A percentile compares a stretch with the other conserved stretches of the same genome.
phyloP scores from a whole-genome alignment of 1,284 basidiomycete genomes.

The Trametes polyzona region DNA sequence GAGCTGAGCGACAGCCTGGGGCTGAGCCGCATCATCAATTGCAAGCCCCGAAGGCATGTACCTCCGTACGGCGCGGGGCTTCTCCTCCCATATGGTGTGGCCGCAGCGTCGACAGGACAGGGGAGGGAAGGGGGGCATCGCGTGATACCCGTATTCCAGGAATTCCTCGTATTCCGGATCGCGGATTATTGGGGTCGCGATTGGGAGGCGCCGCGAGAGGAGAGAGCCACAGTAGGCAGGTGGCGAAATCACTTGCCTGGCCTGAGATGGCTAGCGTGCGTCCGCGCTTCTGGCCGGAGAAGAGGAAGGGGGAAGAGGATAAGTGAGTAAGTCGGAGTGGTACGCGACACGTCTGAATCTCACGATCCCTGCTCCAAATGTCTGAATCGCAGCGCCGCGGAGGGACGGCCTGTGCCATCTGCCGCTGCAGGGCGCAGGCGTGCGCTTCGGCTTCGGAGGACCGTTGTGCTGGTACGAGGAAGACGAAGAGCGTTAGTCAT shows the following conservation, averaged over 20 bases:
- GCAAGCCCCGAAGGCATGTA: background rate
- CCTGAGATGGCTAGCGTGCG: constrained; percentile 9
- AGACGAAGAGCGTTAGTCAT: background rate
- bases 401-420: background rate
- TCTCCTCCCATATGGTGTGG: constrained; percentile 7
- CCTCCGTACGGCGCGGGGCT: constrained; percentile 1
- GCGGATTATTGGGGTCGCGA: background rate
- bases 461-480: background rate
- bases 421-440: background rate
- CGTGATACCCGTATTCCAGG: constrained; percentile 7
- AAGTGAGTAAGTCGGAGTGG: constrained; percentile 1
- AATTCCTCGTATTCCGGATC: background rate
- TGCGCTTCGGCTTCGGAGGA: background rate
- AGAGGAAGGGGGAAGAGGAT: constrained; percentile 4
- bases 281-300: constrained; percentile 16
- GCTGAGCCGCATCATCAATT: too few species aligned
- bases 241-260: constrained; percentile 8
- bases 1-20: too few species aligned
- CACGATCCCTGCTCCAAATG: constrained; percentile 13
- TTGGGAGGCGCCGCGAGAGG: background rate
- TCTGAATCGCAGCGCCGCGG: constrained; percentile 4
- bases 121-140: background rate
- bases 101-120: background rate
- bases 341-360: constrained; percentile 9
- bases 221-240: background rate